Evolutionary conservation across 1,284 basidiomycete genomes (phyloP).

Genomic region (Puccinia polysora): DNA sequence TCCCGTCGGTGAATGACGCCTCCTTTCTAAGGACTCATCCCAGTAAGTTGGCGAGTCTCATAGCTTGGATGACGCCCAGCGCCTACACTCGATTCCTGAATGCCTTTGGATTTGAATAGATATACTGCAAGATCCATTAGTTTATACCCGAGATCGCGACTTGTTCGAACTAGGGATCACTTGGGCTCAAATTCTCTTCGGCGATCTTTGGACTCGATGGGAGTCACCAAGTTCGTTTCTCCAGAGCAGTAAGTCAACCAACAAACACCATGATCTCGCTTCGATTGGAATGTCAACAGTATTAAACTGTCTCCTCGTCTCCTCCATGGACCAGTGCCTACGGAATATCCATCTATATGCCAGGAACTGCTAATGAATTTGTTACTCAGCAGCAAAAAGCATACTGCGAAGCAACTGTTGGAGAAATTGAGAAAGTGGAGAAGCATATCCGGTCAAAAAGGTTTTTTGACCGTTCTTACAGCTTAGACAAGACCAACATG

Average conservation of each 20-base stretch:
- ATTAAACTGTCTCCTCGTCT: not conserved
- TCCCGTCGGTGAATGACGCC: not conserved
- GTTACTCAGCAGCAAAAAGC: slow-evolving; percentile 23
- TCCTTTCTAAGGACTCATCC: slow-evolving; percentile 22
- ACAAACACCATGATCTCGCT: not conserved
- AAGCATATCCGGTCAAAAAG: slow-evolving; percentile 2
- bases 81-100: not conserved
- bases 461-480: not conserved
- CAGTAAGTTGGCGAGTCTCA: slow-evolving; percentile 9
- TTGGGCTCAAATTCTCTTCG: slow-evolving; percentile 51
- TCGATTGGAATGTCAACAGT: not conserved
- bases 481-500: not conserved
- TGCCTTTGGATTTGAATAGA: slow-evolving; percentile 46
- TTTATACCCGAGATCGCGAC: slow-evolving; percentile 50
- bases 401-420: slow-evolving; percentile 16
- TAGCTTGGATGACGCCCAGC: not conserved
- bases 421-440: slow-evolving; percentile 10
- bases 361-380: slow-evolving; percentile 28
- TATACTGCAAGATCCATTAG: slow-evolving; percentile 47
- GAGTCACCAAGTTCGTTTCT: slow-evolving; percentile 17
- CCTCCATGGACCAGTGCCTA: slow-evolving; percentile 12
- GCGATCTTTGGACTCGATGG: slow-evolving; percentile 43
- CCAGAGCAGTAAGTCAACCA: slow-evolving; percentile 25
- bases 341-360: slow-evolving; percentile 30
- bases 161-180: slow-evolving; percentile 52